Conservation (phyloP, 2,329 filamentous ascomycete species). For the Aspergillus chevalieri region DNA sequence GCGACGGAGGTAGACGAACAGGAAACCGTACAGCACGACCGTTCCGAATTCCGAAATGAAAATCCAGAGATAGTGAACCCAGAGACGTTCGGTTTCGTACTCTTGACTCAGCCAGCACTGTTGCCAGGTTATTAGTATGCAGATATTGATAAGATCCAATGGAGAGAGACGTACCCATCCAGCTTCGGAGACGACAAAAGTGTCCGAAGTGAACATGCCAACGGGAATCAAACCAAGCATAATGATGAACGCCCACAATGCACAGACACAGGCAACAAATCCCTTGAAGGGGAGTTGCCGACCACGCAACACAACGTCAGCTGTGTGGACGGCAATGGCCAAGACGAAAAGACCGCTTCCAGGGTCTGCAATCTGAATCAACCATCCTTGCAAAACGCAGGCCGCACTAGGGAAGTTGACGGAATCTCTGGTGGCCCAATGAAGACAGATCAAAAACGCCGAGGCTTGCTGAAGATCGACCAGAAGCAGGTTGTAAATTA, state of each 20-base stretch:
- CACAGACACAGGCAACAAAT: slow-evolving; percentile 40
- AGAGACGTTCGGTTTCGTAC: slow-evolving; percentile 43
- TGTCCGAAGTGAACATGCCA: slow-evolving; percentile 32
- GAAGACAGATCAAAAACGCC: slow-evolving; percentile 40
- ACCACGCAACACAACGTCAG: slow-evolving; percentile 43
- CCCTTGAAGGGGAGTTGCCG: slow-evolving; percentile 39
- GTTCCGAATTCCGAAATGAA: slow-evolving; percentile 50
- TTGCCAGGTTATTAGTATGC: background rate
- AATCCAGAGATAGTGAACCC: slow-evolving; percentile 51
- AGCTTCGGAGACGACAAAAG: slow-evolving; percentile 45
- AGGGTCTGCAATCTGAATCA: slow-evolving; percentile 47
- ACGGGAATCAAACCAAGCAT: slow-evolving; percentile 44
- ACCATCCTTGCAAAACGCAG: slow-evolving; percentile 48
- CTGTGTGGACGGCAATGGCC: slow-evolving; percentile 49
- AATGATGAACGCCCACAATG: slow-evolving; percentile 43
- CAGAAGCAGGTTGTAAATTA: slow-evolving; percentile 48
- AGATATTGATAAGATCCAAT: slow-evolving; percentile 1
- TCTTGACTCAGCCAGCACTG: slow-evolving; percentile 47
- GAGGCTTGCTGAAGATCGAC: slow-evolving; percentile 47
- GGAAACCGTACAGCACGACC: slow-evolving; percentile 42
- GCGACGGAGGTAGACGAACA: slow-evolving; percentile 44
- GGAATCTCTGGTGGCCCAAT: slow-evolving; percentile 39
- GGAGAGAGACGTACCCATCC: slow-evolving; percentile 38
- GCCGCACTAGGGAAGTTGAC: slow-evolving; percentile 40
- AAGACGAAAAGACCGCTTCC: slow-evolving; percentile 47